These are phyloP conservation scores for Sporopachydermia cereana DNA, from an alignment of 1,139 yeast species.

Conservation along the genomic window DNA sequence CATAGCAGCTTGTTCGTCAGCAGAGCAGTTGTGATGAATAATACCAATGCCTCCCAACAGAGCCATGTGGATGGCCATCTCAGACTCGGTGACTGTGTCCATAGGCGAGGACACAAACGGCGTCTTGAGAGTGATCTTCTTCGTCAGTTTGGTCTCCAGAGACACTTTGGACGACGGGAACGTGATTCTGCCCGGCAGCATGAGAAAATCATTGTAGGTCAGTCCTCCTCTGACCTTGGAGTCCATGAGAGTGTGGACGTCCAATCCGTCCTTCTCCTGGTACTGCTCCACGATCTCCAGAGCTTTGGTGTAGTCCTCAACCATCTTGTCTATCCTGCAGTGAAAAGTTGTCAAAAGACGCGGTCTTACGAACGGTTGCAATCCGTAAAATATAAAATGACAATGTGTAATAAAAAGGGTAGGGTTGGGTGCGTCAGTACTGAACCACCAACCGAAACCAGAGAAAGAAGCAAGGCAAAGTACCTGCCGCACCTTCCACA, in stretches of 20 bases:
- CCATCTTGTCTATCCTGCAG: constrained; percentile 7
- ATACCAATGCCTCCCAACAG: constrained; percentile 98
- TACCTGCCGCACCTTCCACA: too few relatives aligned
- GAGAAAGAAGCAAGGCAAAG: background rate
- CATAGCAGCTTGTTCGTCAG: constrained; percentile 98
- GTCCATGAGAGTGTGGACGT: constrained; percentile 78
- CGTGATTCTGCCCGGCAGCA: constrained; percentile 84
- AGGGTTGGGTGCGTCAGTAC: constrained; percentile 3
- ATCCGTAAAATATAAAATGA: background rate
- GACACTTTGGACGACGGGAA: constrained; percentile 72
- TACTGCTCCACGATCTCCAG: constrained; percentile 54
- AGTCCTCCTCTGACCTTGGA: constrained; percentile 87
- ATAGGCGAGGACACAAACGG: constrained; percentile 97
- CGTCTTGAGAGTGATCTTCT: constrained; percentile 78
- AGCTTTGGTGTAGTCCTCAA: constrained; percentile 52
- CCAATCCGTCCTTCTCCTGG: constrained; percentile 71
- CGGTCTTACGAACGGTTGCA: constrained; percentile 2
- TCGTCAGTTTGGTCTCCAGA: constrained; percentile 79
- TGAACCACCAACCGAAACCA: constrained; percentile 5
- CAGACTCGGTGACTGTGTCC: constrained; percentile 97
- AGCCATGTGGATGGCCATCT: constrained; percentile 98
- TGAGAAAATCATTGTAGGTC: constrained; percentile 91
- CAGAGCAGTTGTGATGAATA: constrained; percentile 91
- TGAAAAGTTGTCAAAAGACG: constrained; percentile 1
- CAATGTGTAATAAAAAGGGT: background rate